Evolutionary conservation across 2,329 filamentous ascomycete species (phyloP), one percentile per base, ranked within the genome.

Genomic region (Alternaria sp.): DNA sequence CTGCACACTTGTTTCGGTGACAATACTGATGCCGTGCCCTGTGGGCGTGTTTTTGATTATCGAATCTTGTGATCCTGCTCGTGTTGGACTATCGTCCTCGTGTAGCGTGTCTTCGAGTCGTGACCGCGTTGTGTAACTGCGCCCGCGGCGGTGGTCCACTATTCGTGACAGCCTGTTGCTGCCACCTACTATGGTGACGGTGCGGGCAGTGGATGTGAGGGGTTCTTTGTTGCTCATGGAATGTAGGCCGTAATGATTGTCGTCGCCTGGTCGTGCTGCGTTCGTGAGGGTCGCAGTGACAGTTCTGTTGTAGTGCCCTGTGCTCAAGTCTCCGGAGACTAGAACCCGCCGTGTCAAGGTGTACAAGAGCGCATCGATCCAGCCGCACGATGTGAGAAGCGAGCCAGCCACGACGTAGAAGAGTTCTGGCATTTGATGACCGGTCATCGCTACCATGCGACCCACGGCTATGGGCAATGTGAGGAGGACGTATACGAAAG

Each of bases 401-500:
- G 83, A 82, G 2, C 88, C 88, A 0, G 88, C 86, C 11, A 88
- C 83, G 72, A 85, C 86, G 73, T 88, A 89, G 73, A 87, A 89
- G 0, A 75, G 78, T 1, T 88, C 80, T 0, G 86, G 83, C 4
- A 88, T 82, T 0, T 80, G 54, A 5, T 68, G 67, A 7, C 78
- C 78, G 2, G 73, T 76, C 79, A 81, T 81, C 20, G 75, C 70
- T 14, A 76, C 72, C 79, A 81, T 81, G 37, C 79, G 75, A 7
- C 78, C 79, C 6, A 79, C 70, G 8, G 89, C 89, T 1, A 92
- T 82, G 0, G 90, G 90, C 0, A 89, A 83, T 0, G 89, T 92
- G 67, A 90, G 88, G 18, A 90, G 61, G 3, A 90, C 83, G 75
- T 92, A 92, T 63, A 90, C 88, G 65, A 88, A 74, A 0, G 90